Evolutionary conservation across 257 asterid species (phyloP).

Genomic region (Penstemon newberryi): DNA sequence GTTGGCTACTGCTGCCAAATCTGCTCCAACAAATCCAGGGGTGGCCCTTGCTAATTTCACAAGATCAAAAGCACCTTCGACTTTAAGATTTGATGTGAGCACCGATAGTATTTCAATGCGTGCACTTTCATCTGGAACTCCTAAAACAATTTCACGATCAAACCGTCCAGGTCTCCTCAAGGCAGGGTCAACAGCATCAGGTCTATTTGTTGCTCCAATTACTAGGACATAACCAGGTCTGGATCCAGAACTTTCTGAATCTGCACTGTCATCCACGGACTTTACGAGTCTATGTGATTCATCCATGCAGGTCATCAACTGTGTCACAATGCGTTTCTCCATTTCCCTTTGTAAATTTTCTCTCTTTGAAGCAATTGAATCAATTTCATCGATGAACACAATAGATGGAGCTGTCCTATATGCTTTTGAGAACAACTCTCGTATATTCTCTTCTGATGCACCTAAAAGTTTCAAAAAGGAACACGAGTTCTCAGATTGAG

Average conservation of each 20-base stretch:
- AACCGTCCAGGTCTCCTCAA: constrained; percentile 94
- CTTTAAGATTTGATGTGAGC: constrained; percentile 57
- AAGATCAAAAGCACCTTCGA: constrained; percentile 81
- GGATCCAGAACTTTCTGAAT: constrained; percentile 35
- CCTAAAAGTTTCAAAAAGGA: constrained; percentile 42
- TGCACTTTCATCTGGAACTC: constrained; percentile 78
- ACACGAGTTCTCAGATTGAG: constrained; percentile 1
- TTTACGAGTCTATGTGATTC: constrained; percentile 48
- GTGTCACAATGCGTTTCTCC: constrained; percentile 85
- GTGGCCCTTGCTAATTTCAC: constrained; percentile 69
- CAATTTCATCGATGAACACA: constrained; percentile 90
- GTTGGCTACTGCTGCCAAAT: constrained; percentile 61
- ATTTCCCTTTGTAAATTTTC: constrained; percentile 74
- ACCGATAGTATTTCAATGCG: constrained; percentile 67
- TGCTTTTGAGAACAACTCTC: constrained; percentile 77
- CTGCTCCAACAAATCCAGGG: constrained; percentile 92
- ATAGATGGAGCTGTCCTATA: constrained; percentile 84
- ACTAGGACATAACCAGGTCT: constrained; percentile 68
- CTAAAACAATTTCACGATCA: constrained; percentile 74
- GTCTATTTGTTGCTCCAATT: constrained; percentile 88
- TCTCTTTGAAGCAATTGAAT: constrained; percentile 87
- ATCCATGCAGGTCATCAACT: constrained; percentile 89
- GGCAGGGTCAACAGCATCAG: constrained; percentile 84
- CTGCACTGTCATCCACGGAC: constrained; percentile 33
- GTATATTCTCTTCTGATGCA: constrained; percentile 82